These are phyloP conservation scores for Pichia eremophila DNA, from an alignment of 805 yeast genomes.

Conservation along the genomic window DNA sequence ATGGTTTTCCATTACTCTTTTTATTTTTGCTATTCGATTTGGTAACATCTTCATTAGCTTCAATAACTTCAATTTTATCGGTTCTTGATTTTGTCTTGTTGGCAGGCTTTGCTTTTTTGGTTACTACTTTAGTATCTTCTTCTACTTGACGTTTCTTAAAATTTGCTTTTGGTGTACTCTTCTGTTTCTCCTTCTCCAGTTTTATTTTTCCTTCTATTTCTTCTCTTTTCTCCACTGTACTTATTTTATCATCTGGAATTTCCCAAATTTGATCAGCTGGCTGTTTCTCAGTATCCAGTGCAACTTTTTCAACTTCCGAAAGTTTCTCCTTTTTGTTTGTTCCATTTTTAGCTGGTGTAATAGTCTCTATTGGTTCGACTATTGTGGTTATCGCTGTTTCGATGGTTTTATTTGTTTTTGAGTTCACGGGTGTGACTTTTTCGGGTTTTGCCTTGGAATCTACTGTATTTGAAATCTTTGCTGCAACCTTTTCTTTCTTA, in stretches of 20 bases:
- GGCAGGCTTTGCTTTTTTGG: too few relatives aligned
- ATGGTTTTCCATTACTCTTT: conserved; percentile 18
- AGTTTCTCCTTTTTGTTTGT: neutral
- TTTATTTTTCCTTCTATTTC: neutral
- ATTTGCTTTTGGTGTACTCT: neutral
- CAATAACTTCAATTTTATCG: neutral
- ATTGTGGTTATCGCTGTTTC: too few relatives aligned
- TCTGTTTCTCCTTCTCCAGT: neutral
- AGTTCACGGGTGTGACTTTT: too few relatives aligned
- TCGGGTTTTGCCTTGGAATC: too few relatives aligned
- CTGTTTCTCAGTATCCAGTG: neutral
- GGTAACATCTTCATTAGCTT: neutral
- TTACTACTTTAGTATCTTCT: too few relatives aligned
- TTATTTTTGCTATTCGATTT: neutral
- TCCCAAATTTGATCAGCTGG: neutral
- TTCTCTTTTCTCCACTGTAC: neutral
- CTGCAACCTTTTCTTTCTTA: too few relatives aligned
- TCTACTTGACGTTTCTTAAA: neutral
- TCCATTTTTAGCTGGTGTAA: neutral
- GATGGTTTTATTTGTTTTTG: too few relatives aligned
- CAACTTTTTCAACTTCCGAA: neutral
- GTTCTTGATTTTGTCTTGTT: too few relatives aligned
- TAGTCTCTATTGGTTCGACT: too few relatives aligned
- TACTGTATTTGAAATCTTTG: too few relatives aligned
- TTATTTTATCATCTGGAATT: neutral